Evolutionary conservation across 2,329 filamentous ascomycete genomes (phyloP).

Genomic region (Nigrospora sphaerica): DNA sequence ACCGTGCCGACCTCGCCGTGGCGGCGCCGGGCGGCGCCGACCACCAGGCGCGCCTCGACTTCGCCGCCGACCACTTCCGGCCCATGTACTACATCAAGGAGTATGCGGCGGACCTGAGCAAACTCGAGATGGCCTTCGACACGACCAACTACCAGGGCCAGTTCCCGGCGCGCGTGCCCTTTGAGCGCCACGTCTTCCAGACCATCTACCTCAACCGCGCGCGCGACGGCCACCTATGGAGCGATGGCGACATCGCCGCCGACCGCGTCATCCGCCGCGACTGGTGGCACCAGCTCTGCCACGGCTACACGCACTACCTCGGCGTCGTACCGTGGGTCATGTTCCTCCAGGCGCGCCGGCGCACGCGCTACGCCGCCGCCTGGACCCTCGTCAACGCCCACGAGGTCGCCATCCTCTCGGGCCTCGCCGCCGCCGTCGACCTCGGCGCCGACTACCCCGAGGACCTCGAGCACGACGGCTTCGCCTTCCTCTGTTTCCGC

Average conservation of each 20-base stretch:
- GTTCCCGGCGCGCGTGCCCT: constrained; percentile 44
- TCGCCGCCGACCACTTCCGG: constrained; percentile 32
- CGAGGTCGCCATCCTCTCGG: constrained; percentile 61
- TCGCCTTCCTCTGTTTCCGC: constrained; percentile 52
- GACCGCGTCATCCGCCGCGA: constrained; percentile 49
- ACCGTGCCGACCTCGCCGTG: constrained; percentile 36
- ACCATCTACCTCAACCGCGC: constrained; percentile 53
- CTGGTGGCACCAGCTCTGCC: constrained; percentile 58
- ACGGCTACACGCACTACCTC: constrained; percentile 50
- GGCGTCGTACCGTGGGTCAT: constrained; percentile 60
- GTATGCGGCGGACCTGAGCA: constrained; percentile 41
- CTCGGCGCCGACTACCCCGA: constrained; percentile 58
- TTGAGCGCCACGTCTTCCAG: constrained; percentile 28
- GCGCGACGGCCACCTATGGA: constrained; percentile 46
- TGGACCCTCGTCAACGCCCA: constrained; percentile 64
- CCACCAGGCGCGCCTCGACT: constrained; percentile 30
- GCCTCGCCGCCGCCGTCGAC: constrained; percentile 61
- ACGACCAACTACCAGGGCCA: constrained; percentile 52
- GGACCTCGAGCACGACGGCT: constrained; percentile 55
- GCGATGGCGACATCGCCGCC: constrained; percentile 43
- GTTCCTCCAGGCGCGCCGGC: constrained; percentile 55
- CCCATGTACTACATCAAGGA: constrained; percentile 54
- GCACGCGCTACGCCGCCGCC: constrained; percentile 53
- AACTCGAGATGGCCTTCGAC: constrained; percentile 45
- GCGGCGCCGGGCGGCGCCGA: constrained; percentile 19